These are phyloP conservation scores for Xylaria hypoxylon DNA, from an alignment of 2,329 filamentous ascomycete genomes.

Conservation along the genomic window DNA sequence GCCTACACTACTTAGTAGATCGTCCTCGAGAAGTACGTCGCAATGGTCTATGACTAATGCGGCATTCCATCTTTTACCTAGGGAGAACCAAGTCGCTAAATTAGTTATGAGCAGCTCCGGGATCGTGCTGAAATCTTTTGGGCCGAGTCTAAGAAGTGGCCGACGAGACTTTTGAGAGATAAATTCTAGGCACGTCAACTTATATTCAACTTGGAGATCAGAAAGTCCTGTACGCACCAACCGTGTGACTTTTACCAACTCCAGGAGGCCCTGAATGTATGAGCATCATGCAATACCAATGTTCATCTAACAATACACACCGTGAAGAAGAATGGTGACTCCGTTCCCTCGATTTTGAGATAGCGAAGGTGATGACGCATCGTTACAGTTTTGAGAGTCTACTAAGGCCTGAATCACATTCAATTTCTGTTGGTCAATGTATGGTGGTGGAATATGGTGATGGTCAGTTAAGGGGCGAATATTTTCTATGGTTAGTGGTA, in stretches of 20 bases:
- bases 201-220: not conserved
- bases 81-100: not conserved
- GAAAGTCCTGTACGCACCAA: conserved; percentile 1
- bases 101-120: not conserved
- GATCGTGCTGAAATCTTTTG: not conserved
- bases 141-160: not conserved
- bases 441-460: not conserved
- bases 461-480: not conserved
- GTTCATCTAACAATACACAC: not conserved
- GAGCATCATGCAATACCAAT: not conserved
- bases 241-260: conserved; percentile 13
- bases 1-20: not conserved
- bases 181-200: conserved; percentile 5
- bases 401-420: not conserved
- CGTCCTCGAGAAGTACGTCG: not conserved
- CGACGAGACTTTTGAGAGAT: not conserved
- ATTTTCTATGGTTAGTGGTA: conserved; percentile 14
- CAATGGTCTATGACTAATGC: conserved; percentile 5
- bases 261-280: conserved; percentile 11
- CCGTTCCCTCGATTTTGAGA: not conserved
- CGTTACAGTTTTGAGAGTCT: not conserved
- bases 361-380: not conserved
- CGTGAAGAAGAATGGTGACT: conserved; percentile 7
- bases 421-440: not conserved
- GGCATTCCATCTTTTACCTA: conserved; percentile 6